A percentile compares a stretch with the other conserved stretches of the same genome.
Conservation (phyloP, 169 alveolate species). For the Perkinsus olseni region DNA sequence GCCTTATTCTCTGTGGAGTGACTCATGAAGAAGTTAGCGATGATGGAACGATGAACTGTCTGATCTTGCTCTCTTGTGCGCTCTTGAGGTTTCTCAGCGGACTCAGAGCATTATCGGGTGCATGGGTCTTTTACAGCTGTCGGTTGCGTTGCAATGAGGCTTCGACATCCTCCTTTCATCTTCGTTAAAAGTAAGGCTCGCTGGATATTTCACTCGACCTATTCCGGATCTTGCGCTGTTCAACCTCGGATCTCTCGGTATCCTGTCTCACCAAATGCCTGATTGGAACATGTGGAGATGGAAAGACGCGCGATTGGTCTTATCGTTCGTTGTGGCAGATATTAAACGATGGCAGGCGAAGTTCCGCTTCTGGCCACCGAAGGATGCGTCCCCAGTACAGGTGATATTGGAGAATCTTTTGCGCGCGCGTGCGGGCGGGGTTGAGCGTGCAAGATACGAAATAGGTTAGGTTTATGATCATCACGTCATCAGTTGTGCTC, state of each 20-base stretch:
- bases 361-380: background rate
- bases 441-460: background rate
- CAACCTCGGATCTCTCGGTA: background rate
- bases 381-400: background rate
- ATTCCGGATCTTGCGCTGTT: background rate
- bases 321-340: background rate
- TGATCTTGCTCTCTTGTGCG: background rate
- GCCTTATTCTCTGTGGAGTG: background rate
- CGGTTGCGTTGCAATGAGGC: background rate
- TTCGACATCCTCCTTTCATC: background rate
- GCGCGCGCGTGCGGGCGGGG: too few relatives aligned
- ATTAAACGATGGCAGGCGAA: background rate
- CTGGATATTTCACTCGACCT: background rate
- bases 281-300: too few relatives aligned
- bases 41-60: background rate
- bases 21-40: background rate
- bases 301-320: too few relatives aligned
- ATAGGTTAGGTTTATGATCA: too few relatives aligned
- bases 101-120: background rate
- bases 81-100: background rate
- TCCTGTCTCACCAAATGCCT: background rate
- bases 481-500: too few relatives aligned
- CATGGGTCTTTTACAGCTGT: background rate
- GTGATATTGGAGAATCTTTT: background rate
- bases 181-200: background rate